Percentiles rank a stretch among this genome's conserved stretches.
phyloP scores from a whole-genome alignment of 2,329 filamentous ascomycete species.

The Alternaria gansuensis region DNA sequence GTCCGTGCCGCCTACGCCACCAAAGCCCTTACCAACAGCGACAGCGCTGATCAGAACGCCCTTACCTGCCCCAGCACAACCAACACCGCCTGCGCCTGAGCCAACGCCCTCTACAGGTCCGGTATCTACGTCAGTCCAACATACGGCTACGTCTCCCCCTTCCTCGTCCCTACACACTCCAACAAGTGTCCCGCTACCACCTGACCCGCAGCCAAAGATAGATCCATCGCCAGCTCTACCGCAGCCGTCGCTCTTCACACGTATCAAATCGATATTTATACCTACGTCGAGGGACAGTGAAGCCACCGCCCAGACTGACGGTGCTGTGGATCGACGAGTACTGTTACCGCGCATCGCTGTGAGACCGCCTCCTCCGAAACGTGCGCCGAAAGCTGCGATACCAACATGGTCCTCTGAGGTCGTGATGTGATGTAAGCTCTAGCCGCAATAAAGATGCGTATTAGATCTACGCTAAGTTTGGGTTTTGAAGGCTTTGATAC shows the following conservation, averaged over 20 bases:
- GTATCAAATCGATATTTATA: not conserved
- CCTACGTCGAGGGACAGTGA: not conserved
- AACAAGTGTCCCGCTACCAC: not conserved
- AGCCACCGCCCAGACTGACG: not conserved
- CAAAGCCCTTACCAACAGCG: not conserved
- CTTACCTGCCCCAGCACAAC: not conserved
- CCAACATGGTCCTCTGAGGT: conserved; percentile 1
- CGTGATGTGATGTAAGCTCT: not conserved
- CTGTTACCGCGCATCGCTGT: not conserved
- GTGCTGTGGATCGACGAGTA: not conserved
- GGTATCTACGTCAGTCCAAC: not conserved
- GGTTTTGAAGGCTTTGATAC: not conserved
- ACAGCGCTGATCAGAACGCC: not conserved
- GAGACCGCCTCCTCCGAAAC: not conserved
- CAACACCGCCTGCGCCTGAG: not conserved
- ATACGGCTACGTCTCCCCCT: not conserved
- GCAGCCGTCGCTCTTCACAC: not conserved
- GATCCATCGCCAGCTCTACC: not conserved
- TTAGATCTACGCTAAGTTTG: too few species aligned
- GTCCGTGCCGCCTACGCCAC: conserved; percentile 1
- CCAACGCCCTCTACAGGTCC: not conserved
- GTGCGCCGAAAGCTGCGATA: not conserved
- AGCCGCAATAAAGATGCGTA: not conserved
- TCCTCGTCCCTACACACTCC: not conserved
- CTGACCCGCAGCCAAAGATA: not conserved